Percentiles rank a stretch among this genome's conserved stretches.
phyloP scores from a whole-genome alignment of 1,284 basidiomycete genomes.

The Omphalotus olearius region DNA sequence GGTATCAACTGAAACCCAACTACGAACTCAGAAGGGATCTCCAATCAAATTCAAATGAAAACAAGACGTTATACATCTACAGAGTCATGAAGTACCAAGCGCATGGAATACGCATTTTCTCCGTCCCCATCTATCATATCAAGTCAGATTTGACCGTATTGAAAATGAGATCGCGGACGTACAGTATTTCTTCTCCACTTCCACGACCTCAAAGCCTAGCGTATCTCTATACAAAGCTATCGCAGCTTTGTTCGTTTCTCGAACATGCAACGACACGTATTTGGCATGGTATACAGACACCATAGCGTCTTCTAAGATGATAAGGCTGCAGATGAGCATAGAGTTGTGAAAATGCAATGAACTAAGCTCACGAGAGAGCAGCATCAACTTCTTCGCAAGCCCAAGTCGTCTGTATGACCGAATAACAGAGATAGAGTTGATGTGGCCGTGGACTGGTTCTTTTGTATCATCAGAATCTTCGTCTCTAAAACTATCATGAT shows the following conservation, averaged over 20 bases:
- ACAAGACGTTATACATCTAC: too few relatives aligned
- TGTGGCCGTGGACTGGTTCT: conserved; percentile 70
- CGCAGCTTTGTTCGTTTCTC: conserved; percentile 85
- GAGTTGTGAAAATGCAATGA: background rate
- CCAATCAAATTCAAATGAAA: too few relatives aligned
- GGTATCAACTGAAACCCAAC: too few relatives aligned
- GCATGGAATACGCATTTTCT: conserved; percentile 15
- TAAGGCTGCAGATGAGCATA: background rate
- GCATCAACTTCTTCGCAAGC: conserved; percentile 85
- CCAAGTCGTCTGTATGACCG: conserved; percentile 83
- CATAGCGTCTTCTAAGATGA: conserved; percentile 76
- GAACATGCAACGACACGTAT: conserved; percentile 81
- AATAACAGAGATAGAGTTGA: conserved; percentile 89
- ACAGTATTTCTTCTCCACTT: conserved; percentile 85
- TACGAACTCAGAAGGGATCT: too few relatives aligned
- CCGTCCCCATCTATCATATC: conserved; percentile 11
- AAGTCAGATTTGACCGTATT: background rate
- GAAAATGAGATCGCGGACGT: conserved; percentile 22
- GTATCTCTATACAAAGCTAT: conserved; percentile 79
- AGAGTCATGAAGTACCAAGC: background rate
- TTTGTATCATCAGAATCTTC: conserved; percentile 61
- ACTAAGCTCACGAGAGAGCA: conserved; percentile 67
- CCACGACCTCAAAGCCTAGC: conserved; percentile 75
- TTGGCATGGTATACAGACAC: conserved; percentile 72
- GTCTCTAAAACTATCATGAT: conserved; percentile 27